Evolutionary conservation across 1,284 basidiomycete species (phyloP).

Genomic region (Termitomyces sp.): DNA sequence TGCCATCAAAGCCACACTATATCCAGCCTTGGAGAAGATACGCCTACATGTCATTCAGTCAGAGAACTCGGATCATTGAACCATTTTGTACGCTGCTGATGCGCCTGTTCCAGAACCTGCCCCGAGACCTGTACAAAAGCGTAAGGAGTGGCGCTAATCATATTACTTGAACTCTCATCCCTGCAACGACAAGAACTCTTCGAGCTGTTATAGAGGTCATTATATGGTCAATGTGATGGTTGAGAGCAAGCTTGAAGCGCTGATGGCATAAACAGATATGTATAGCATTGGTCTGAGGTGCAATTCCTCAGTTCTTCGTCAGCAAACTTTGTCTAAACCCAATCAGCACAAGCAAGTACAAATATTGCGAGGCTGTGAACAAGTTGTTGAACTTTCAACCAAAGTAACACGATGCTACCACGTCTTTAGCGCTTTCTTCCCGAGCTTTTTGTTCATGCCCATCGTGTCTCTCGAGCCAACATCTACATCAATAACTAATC

Average conservation of each 20-base stretch:
- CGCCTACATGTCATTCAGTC: conserved; percentile 34
- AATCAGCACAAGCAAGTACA: neutral
- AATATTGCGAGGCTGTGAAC: too few species aligned
- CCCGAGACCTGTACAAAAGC: conserved; percentile 7
- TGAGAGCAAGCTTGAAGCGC: neutral
- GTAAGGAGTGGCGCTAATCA: neutral
- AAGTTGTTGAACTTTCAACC: too few species aligned
- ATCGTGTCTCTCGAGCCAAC: too few species aligned
- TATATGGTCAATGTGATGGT: neutral
- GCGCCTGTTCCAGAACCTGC: conserved; percentile 14
- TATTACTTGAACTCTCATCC: conserved; percentile 3
- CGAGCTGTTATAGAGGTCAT: conserved; percentile 17
- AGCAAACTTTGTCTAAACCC: neutral
- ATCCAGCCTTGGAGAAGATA: conserved; percentile 60
- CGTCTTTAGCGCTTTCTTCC: too few species aligned
- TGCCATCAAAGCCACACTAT: conserved; percentile 64
- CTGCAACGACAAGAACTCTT: conserved; percentile 23
- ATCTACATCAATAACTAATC: too few species aligned
- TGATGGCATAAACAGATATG: too few species aligned
- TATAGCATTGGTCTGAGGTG: neutral
- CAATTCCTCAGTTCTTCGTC: neutral
- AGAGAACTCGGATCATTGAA: neutral
- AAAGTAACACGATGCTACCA: too few species aligned
- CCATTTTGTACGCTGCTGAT: conserved; percentile 9
- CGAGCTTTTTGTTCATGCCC: too few species aligned